A percentile compares a stretch with the other conserved stretches of the same genome.
Evolutionary conservation across 345 rosid species (phyloP).

Genomic region (Sonneratia alba): DNA sequence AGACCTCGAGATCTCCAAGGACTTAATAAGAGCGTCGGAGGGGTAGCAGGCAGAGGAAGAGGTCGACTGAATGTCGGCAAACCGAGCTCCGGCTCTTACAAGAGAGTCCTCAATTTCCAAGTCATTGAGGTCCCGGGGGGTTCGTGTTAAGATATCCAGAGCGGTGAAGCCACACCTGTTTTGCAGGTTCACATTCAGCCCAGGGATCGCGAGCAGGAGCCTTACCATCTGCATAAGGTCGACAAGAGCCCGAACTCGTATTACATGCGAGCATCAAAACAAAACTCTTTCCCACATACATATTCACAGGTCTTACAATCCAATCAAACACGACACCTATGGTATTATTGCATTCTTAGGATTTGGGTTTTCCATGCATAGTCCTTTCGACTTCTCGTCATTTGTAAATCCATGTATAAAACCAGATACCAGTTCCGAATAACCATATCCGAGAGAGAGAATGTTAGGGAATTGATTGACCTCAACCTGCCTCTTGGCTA

Average conservation of each 20-base stretch:
- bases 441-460: neutral
- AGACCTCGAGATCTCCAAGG: neutral
- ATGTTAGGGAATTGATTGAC: neutral
- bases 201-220: constrained; percentile 12
- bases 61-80: neutral
- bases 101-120: constrained; percentile 19
- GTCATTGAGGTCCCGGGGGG: constrained; percentile 15
- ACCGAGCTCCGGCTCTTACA: constrained; percentile 11
- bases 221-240: constrained; percentile 12
- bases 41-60: neutral
- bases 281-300: too few species aligned
- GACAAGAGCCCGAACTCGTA: neutral
- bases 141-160: constrained; percentile 12
- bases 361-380: too few species aligned
- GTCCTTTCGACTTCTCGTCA: too few species aligned
- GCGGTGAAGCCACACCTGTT: constrained; percentile 12
- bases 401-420: neutral
- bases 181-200: constrained; percentile 12
- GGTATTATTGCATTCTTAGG: too few species aligned
- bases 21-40: neutral
- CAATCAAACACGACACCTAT: neutral
- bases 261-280: too few species aligned
- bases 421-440: too few species aligned
- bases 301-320: neutral
- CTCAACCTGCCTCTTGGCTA: constrained; percentile 16